Evolutionary conservation across 805 yeast genomes (phyloP).

Genomic region (Metschnikowia peoriensis): DNA sequence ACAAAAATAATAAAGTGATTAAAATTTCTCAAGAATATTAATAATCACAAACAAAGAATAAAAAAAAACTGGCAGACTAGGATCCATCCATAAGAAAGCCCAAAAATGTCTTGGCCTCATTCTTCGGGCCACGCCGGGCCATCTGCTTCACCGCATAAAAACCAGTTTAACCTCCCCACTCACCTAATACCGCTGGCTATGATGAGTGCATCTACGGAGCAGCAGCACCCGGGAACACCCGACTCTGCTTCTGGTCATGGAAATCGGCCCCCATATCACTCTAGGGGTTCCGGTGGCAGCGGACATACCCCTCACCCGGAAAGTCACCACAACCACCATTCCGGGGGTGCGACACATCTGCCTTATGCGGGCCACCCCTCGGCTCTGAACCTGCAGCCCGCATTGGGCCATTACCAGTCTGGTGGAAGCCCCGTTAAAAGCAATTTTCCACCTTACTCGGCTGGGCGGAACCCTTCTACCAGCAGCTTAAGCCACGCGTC

Average conservation of each 20-base stretch:
- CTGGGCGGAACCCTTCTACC: not conserved
- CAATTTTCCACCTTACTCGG: not conserved
- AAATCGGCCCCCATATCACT: not conserved
- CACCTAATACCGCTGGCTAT: slow-evolving; percentile 28
- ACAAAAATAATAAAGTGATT: too few relatives aligned
- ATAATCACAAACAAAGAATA: too few relatives aligned
- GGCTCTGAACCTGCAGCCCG: slow-evolving; percentile 3
- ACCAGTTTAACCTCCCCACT: slow-evolving; percentile 25
- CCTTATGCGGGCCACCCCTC: slow-evolving; percentile 3
- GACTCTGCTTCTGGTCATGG: not conserved
- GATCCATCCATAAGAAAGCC: not conserved
- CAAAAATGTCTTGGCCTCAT: slow-evolving; percentile 5
- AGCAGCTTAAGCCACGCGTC: slow-evolving; percentile 3
- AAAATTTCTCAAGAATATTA: too few relatives aligned
- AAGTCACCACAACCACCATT: not conserved
- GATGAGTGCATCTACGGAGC: slow-evolving; percentile 12
- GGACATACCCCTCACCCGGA: not conserved
- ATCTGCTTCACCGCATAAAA: slow-evolving; percentile 13
- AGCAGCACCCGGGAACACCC: not conserved
- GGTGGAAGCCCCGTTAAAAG: slow-evolving; percentile 2
- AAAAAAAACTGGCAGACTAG: too few relatives aligned
- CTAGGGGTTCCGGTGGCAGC: not conserved
- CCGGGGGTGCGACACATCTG: not conserved
- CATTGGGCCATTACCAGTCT: not conserved
- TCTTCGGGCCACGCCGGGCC: slow-evolving; percentile 3